phyloP scores from a whole-genome alignment of 176 grass and related monocot genomes.

The Themeda triandra region DNA sequence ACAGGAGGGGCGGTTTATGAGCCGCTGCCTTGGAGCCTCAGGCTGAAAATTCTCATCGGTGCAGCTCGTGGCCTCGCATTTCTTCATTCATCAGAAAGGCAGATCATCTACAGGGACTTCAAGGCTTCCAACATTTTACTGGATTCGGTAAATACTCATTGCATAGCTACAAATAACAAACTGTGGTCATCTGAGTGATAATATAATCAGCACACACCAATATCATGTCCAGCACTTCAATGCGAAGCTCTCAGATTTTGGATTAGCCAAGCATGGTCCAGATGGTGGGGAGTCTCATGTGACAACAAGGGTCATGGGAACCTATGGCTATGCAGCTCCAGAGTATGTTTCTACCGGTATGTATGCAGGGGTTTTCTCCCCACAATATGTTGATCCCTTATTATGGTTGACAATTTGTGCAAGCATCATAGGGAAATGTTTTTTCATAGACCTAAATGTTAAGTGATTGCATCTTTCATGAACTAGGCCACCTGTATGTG shows the following conservation, averaged over 20 bases:
- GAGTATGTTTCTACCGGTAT: conserved; percentile 89
- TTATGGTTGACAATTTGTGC: background rate
- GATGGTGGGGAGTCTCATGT: conserved; percentile 74
- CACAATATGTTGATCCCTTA: background rate
- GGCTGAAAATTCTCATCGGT: conserved; percentile 87
- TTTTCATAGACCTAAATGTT: background rate
- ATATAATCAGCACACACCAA: background rate
- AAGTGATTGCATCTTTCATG: background rate
- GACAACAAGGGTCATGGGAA: conserved; percentile 89
- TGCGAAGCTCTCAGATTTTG: conserved; percentile 87
- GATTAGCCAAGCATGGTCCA: conserved; percentile 82
- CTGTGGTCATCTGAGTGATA: background rate
- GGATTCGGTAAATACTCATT: conserved; percentile 57
- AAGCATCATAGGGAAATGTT: background rate
- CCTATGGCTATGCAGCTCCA: conserved; percentile 81
- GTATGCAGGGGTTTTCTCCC: background rate
- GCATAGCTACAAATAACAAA: background rate
- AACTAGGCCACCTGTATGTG: conserved; percentile 84
- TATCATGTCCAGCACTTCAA: conserved; percentile 59
- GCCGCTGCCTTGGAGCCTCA: conserved; percentile 72
- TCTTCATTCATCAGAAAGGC: conserved; percentile 77
- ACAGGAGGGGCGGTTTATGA: conserved; percentile 58
- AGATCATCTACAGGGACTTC: conserved; percentile 91
- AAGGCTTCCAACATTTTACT: conserved; percentile 88
- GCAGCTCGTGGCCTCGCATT: conserved; percentile 91